These are phyloP conservation scores for Rutidosis leptorrhynchoides DNA, from an alignment of 129 eudicot genomes.

Conservation along the genomic window DNA sequence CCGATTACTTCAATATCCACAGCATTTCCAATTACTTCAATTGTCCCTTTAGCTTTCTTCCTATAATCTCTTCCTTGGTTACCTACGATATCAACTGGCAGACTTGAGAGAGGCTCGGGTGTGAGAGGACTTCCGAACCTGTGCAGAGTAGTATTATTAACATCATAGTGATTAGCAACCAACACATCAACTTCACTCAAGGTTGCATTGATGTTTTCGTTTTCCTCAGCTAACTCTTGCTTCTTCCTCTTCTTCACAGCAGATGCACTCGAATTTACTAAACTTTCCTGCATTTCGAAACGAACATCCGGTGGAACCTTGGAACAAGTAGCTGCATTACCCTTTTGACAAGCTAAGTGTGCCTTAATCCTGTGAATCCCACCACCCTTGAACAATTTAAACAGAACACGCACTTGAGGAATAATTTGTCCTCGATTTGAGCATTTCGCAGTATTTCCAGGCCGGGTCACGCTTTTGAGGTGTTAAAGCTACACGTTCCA, in stretches of 20 bases:
- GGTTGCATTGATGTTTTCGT: too few species aligned
- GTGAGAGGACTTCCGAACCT: too few species aligned
- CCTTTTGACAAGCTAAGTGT: conserved; percentile 87
- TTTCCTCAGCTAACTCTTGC: not conserved
- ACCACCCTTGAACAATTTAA: conserved; percentile 89
- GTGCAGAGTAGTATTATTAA: too few species aligned
- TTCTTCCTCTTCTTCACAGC: conserved; percentile 58
- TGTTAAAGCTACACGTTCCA: conserved; percentile 72
- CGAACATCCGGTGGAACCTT: conserved; percentile 76
- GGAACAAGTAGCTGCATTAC: conserved; percentile 77
- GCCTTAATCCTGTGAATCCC: too few species aligned
- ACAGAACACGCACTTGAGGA: conserved; percentile 82
- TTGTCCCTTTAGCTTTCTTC: too few species aligned
- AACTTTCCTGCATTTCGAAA: conserved; percentile 68
- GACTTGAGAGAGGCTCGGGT: too few species aligned
- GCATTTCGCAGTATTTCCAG: conserved; percentile 89
- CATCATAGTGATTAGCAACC: too few species aligned
- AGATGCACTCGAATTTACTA: conserved; percentile 63
- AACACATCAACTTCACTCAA: too few species aligned
- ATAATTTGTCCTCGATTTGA: conserved; percentile 68
- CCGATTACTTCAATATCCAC: conserved; percentile 35
- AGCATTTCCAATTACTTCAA: too few species aligned
- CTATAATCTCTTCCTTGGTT: too few species aligned
- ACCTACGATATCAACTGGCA: too few species aligned
- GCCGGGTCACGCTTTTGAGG: conserved; percentile 95